Base-by-base conservation (phyloP, 164 flowering plant genomes). In the Dillenia suffruticosa region DNA sequence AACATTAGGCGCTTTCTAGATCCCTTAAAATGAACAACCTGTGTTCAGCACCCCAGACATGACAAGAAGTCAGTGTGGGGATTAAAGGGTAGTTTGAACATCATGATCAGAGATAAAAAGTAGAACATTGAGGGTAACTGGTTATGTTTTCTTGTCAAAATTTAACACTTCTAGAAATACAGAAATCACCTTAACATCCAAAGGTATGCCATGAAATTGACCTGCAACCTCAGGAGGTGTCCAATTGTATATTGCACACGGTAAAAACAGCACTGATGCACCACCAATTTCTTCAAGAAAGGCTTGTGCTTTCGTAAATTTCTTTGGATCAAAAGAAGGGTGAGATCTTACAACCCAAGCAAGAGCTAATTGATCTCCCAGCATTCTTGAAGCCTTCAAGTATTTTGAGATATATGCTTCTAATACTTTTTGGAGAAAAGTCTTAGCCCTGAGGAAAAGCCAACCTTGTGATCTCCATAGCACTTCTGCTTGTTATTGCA, bases 171-270 rank as follows among this genome's bases (percentile, higher is more conserved):
- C 40, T 32, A 32, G 6, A 5, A 2, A 54, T 19, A 54, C 4
- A 48, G 13, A 62, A 8, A 43, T 51, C 78, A 90, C 97, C 96
- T 91, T 94, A 14, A 94, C 86, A 74, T 89, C 88, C 75, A 94
- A 72, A n/a, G 97, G 92, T 92, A 94, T 91, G 74, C 99, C 99
- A 67, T 89, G 99, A 81, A 93, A 94, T 69, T 94, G 92, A 50
- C 97, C 97, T 5, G 99, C 96, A 59, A 97, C 99, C 58, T 94
- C 97, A 8, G 99, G 97, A 49, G 97, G 99, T 56, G 96, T 94
- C 99, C 99, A 94, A 57, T 94, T 94, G 82, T 89, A 87, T 32
- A 73, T 52, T 6, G 83, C 74, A 72, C 96, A 91, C 1, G 96
- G 96, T 67, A 94, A 62, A 74, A 94, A 94, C 43, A 94, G 78